Evolutionary conservation across 805 yeast genomes (phyloP).

Genomic region (Ogataea siamensis): DNA sequence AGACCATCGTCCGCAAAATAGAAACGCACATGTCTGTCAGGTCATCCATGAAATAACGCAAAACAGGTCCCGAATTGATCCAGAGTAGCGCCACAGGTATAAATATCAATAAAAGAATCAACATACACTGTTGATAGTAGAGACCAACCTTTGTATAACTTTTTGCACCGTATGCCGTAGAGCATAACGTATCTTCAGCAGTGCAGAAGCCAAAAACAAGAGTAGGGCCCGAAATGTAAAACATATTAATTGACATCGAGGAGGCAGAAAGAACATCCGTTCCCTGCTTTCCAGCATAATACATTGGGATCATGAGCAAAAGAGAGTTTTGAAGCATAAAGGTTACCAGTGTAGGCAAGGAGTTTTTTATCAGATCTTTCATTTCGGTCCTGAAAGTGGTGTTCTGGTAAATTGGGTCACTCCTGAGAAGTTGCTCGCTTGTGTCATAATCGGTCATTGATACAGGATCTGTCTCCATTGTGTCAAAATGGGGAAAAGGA

Average conservation of each 20-base stretch:
- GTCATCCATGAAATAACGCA: constrained; percentile 42
- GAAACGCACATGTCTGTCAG: constrained; percentile 48
- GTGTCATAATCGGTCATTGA: too few relatives aligned
- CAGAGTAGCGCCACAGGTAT: constrained; percentile 59
- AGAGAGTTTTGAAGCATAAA: constrained; percentile 66
- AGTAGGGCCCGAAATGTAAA: constrained; percentile 69
- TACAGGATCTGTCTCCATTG: too few relatives aligned
- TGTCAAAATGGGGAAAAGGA: too few relatives aligned
- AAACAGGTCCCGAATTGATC: constrained; percentile 50
- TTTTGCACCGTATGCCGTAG: constrained; percentile 69
- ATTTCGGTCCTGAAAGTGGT: constrained; percentile 23
- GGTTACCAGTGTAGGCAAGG: constrained; percentile 61
- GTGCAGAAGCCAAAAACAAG: constrained; percentile 72
- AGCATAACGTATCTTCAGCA: constrained; percentile 70
- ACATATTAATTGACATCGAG: constrained; percentile 68
- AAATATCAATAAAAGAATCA: constrained; percentile 45
- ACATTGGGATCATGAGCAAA: constrained; percentile 70
- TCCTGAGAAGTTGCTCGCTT: too few relatives aligned
- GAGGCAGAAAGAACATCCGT: constrained; percentile 67
- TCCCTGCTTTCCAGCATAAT: constrained; percentile 68
- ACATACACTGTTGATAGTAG: constrained; percentile 61
- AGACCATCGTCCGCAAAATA: constrained; percentile 50
- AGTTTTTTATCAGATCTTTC: constrained; percentile 34
- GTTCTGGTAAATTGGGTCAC: neutral
- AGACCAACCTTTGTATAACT: constrained; percentile 63